Evolutionary conservation across 1,284 basidiomycete species (phyloP).

Genomic region (Trichosporon sp.): DNA sequence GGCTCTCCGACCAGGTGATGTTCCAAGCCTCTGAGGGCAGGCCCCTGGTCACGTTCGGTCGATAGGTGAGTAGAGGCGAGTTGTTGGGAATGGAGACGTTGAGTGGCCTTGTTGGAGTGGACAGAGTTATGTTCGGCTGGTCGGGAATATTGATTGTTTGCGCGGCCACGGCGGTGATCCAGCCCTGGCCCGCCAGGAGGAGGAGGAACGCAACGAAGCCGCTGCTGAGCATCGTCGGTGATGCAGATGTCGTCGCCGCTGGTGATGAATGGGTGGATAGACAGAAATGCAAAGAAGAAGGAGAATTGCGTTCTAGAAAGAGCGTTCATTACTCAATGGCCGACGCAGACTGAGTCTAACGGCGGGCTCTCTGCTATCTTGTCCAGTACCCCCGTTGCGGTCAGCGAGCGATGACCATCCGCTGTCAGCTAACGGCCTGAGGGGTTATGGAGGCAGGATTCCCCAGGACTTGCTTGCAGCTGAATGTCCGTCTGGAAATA

Average conservation of each 20-base stretch:
- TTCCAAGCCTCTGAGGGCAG: not conserved
- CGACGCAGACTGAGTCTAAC: not conserved
- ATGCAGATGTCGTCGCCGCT: not conserved
- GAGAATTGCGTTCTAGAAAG: not conserved
- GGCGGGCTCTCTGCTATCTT: no score
- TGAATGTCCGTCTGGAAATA: not conserved
- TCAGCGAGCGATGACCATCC: not conserved
- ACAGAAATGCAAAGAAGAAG: not conserved
- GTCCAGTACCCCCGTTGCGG: not conserved
- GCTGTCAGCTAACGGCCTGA: not conserved
- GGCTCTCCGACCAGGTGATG: not conserved
- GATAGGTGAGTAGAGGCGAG: not conserved
- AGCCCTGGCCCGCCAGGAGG: not conserved
- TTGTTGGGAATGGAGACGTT: conserved; percentile 3
- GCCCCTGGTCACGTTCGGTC: not conserved
- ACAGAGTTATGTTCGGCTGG: not conserved
- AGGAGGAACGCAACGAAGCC: not conserved
- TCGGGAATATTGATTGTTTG: not conserved
- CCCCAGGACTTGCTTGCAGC: not conserved
- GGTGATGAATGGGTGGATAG: no score
- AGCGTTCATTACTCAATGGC: not conserved
- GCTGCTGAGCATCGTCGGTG: not conserved
- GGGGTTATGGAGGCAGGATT: no score
- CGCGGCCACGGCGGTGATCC: not conserved
- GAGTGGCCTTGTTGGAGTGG: not conserved